These are phyloP conservation scores for Dactylorhiza incarnata DNA, from an alignment of 106 monocot genomes.

Conservation along the genomic window DNA sequence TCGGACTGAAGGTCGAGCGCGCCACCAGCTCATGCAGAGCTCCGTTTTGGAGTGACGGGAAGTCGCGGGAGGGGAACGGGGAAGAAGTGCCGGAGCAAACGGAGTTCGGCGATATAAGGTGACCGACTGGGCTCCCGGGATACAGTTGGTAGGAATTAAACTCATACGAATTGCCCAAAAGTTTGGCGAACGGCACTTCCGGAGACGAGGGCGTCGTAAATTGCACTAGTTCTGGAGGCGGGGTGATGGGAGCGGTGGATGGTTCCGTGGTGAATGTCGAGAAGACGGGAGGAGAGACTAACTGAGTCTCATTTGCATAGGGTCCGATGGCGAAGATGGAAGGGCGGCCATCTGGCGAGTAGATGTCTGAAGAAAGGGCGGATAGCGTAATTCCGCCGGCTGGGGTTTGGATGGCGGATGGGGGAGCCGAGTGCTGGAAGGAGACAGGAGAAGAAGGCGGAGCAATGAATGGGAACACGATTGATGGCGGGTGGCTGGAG, in stretches of 20 bases:
- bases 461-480: slow-evolving; percentile 49
- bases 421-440: slow-evolving; percentile 66
- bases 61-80: slow-evolving; percentile 59
- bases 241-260: slow-evolving; percentile 81
- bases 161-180: slow-evolving; percentile 39
- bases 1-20: slow-evolving; percentile 13
- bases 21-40: slow-evolving; percentile 31
- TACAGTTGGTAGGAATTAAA: slow-evolving; percentile 54
- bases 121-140: slow-evolving; percentile 78
- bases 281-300: slow-evolving; percentile 89
- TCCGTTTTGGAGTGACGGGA: slow-evolving; percentile 12
- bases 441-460: slow-evolving; percentile 94
- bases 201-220: slow-evolving; percentile 88
- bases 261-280: slow-evolving; percentile 95
- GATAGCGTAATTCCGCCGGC: slow-evolving; percentile 34
- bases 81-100: slow-evolving; percentile 73
- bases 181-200: slow-evolving; percentile 84
- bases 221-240: slow-evolving; percentile 76
- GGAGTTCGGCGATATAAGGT: slow-evolving; percentile 72
- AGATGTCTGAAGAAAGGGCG: slow-evolving; percentile 37
- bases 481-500: slow-evolving; percentile 19
- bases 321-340: slow-evolving; percentile 88
- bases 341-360: slow-evolving; percentile 47
- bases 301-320: slow-evolving; percentile 83
- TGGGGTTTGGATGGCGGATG: slow-evolving; percentile 64